Conservation (phyloP, 495 filamentous ascomycete genomes). For the Podospora didyma region DNA sequence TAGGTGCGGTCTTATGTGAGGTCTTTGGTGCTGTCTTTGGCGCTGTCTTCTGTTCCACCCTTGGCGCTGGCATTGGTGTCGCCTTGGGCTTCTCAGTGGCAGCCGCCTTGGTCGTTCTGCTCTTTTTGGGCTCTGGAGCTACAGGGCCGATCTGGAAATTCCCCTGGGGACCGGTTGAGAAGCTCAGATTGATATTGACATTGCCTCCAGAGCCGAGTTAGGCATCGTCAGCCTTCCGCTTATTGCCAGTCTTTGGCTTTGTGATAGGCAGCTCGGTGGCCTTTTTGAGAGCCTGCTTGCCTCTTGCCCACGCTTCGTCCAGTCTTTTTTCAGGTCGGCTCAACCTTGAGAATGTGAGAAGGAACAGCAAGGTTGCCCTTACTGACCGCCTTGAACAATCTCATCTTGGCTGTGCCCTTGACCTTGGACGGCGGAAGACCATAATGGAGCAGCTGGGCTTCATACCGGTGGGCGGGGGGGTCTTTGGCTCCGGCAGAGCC, state of each 20-base stretch:
- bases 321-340: slow-evolving; percentile 54
- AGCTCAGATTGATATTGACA: slow-evolving; percentile 11
- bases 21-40: background rate
- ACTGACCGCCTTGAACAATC: slow-evolving; percentile 50
- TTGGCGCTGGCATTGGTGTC: background rate
- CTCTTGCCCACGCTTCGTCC: slow-evolving; percentile 41
- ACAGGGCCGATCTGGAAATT: slow-evolving; percentile 5
- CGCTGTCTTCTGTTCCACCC: background rate
- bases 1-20: background rate
- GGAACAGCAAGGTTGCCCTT: slow-evolving; percentile 42
- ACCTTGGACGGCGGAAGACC: slow-evolving; percentile 48
- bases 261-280: background rate
- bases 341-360: slow-evolving; percentile 35
- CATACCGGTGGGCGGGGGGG: slow-evolving; percentile 52
- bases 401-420: slow-evolving; percentile 54
- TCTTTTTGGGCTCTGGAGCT: slow-evolving; percentile 11
- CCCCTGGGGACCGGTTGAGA: slow-evolving; percentile 11
- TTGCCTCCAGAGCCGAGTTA: background rate
- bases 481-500: slow-evolving; percentile 35
- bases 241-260: slow-evolving; percentile 6
- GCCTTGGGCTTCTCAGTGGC: background rate
- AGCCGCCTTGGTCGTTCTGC: slow-evolving; percentile 9
- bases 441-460: slow-evolving; percentile 57
- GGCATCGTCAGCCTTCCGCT: slow-evolving; percentile 30
- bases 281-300: slow-evolving; percentile 34